Conservation (phyloP, 2,329 filamentous ascomycete species). For the Hansfordia pulvinata region DNA sequence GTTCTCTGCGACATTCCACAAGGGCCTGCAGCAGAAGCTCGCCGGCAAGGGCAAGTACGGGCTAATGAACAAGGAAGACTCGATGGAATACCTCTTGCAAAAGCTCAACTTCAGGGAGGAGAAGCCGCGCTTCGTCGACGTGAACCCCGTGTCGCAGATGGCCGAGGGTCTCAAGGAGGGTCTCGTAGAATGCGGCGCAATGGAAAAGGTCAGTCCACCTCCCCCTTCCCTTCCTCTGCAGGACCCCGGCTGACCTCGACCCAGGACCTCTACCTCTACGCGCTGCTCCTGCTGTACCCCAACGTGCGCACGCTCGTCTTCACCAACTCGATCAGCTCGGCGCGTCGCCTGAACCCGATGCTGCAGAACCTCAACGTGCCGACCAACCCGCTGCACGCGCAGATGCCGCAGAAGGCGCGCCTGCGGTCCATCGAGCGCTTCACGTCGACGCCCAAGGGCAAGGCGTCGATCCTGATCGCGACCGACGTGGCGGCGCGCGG, state of each 20-base stretch:
- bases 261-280: conserved; percentile 83
- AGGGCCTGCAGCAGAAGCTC: conserved; percentile 80
- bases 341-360: conserved; percentile 73
- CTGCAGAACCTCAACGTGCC: conserved; percentile 71
- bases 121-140: conserved; percentile 81
- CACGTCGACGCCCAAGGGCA: conserved; percentile 42
- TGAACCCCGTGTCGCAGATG: conserved; percentile 83
- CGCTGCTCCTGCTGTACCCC: conserved; percentile 70
- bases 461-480: conserved; percentile 61
- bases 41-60: conserved; percentile 60
- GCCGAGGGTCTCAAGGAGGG: conserved; percentile 76
- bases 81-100: conserved; percentile 84
- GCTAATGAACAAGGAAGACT: conserved; percentile 60
- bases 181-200: conserved; percentile 79
- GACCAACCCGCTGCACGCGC: conserved; percentile 71
- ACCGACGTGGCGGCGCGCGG: conserved; percentile 91
- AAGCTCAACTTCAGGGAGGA: conserved; percentile 79
- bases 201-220: conserved; percentile 59
- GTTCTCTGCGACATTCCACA: conserved; percentile 94
- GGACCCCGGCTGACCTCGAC: conserved; percentile 4
- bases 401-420: conserved; percentile 92
- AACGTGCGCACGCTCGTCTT: conserved; percentile 77
- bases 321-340: conserved; percentile 89
- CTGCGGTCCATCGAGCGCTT: conserved; percentile 89
- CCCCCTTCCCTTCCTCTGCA: background rate